A percentile compares a stretch with the other conserved stretches of the same genome.
phyloP scores from a whole-genome alignment of 257 asterid genomes.

The Petunia axillaris region DNA sequence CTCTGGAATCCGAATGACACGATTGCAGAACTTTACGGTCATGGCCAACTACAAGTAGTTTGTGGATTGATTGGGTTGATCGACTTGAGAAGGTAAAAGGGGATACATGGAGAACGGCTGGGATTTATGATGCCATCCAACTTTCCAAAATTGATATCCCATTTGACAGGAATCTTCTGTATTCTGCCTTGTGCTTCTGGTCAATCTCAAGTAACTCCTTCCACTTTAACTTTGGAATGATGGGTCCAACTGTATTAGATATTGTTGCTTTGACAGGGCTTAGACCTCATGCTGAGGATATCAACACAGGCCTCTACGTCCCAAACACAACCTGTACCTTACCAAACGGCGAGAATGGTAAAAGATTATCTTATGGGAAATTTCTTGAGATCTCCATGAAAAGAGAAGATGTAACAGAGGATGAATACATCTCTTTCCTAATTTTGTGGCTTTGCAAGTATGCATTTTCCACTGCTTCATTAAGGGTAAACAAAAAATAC shows the following conservation, averaged over 20 bases:
- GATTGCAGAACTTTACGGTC: neutral
- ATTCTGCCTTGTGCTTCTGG: constrained; percentile 21
- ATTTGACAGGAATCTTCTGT: neutral
- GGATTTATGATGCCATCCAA: constrained; percentile 7
- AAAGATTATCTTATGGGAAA: neutral
- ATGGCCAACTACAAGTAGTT: neutral
- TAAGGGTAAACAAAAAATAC: neutral
- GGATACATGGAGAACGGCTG: neutral
- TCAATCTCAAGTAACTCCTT: constrained; percentile 4
- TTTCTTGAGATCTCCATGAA: neutral
- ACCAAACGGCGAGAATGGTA: neutral
- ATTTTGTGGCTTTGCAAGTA: constrained; percentile 20
- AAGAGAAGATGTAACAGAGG: neutral
- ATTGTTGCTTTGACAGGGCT: constrained; percentile 20
- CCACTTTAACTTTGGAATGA: constrained; percentile 19
- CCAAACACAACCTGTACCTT: neutral
- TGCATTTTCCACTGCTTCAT: neutral
- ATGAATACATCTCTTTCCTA: constrained; percentile 14
- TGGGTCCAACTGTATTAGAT: constrained; percentile 13
- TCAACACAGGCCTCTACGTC: neutral
- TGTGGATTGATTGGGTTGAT: neutral
- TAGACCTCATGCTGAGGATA: constrained; percentile 7
- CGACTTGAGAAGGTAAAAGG: constrained; percentile 2
- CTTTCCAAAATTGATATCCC: constrained; percentile 7
- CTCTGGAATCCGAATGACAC: neutral